These are phyloP conservation scores for Asclepias syriaca DNA, from an alignment of 257 asterid species.

Conservation along the genomic window DNA sequence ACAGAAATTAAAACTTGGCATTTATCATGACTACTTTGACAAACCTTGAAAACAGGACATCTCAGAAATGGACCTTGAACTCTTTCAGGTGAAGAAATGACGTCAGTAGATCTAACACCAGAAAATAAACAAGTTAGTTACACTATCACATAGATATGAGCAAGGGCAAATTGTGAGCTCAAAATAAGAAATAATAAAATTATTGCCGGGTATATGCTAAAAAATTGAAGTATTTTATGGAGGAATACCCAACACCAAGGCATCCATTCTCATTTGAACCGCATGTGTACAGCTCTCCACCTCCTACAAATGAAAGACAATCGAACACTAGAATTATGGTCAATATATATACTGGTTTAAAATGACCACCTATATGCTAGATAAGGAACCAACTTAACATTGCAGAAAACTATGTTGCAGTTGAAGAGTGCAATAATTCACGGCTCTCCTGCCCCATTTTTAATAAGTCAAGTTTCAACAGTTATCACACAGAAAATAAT, in stretches of 20 bases:
- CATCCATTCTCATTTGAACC: conserved; percentile 98
- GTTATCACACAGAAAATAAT: not conserved
- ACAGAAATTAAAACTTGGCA: not conserved
- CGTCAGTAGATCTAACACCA: conserved; percentile 56
- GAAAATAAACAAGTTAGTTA: conserved; percentile 11
- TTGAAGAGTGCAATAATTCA: not conserved
- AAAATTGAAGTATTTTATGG: conserved; percentile 10
- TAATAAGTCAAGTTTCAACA: not conserved
- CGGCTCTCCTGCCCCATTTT: not conserved
- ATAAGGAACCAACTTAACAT: not conserved
- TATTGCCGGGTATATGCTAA: not conserved
- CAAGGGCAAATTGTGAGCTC: not conserved
- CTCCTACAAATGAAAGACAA: conserved; percentile 34
- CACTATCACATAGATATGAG: not conserved
- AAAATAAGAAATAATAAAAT: conserved; percentile 14
- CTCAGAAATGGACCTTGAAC: conserved; percentile 71
- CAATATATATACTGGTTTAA: not conserved
- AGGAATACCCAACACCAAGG: conserved; percentile 85
- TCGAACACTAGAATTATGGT: conserved; percentile 8
- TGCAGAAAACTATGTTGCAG: not conserved
- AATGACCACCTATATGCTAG: not conserved
- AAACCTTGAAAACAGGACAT: conserved; percentile 68
- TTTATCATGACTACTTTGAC: conserved; percentile 14
- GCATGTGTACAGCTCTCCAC: conserved; percentile 88
- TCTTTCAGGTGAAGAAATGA: conserved; percentile 74